Evolutionary conservation across 2,329 filamentous ascomycete species (phyloP), one percentile per base, ranked within the genome.

Genomic region (Scytalidium sp.): DNA sequence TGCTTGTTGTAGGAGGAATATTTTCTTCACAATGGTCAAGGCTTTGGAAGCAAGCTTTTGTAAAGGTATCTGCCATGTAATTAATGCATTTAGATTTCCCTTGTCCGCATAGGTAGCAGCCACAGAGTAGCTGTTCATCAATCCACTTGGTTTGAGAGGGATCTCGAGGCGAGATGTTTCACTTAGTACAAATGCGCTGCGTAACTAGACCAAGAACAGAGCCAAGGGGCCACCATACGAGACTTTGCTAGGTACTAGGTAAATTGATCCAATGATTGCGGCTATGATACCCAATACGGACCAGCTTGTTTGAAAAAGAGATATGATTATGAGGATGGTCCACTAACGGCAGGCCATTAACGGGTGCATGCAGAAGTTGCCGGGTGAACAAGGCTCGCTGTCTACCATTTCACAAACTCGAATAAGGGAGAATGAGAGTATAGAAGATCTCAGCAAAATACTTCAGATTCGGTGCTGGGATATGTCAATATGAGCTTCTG

Each of bases 1-100:
- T 36, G 15, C 32, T n/a, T 36, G 32, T 36, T n/a, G 6, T 56
- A 46, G 40, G 55, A 21, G 53, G 27, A 25, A 44, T 23, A 15
- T 25, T 22, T 44, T n/a, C 20, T 15, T n/a, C 32, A 5, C 17
- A n/a, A 36, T 5, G 11, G 4, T 36, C 32, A 15, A 15, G 17
- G 15, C 32, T n/a, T n/a, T 5, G 17, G 32, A n/a, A 15, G 32
- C 7, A 27, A 36, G 13, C 32, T 36, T 8, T 15, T 15, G 17
- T 36, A 36, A n/a, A n/a, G 17, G 17, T 36, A 9, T 36, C 32
- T 36, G 17, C 13, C 17, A 36, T n/a, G 13, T 27, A 36, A 15
- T 36, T 8, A 10, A 36, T n/a, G 15, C 17, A 36, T 7, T 8
- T 6, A 5, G 17, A n/a, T 15, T n/a, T 8, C 7, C 13, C 13